These are phyloP conservation scores for Orobanche coerulescens DNA, from an alignment of 257 asterid species.

Conservation along the genomic window DNA sequence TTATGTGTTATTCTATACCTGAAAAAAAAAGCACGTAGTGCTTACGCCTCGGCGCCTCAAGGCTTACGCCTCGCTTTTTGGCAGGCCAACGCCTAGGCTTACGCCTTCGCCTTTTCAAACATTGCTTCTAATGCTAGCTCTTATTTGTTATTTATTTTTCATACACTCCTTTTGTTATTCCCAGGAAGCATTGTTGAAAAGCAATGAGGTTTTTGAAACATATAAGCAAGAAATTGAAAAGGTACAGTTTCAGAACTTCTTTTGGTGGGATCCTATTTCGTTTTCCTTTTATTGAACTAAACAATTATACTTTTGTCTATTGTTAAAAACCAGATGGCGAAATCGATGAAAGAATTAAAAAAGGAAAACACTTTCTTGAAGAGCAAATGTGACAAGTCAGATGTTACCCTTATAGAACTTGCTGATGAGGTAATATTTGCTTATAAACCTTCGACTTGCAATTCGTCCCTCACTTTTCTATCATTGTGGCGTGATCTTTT, in stretches of 20 bases:
- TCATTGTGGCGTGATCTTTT: no score
- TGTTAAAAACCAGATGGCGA: conserved; percentile 62
- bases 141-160: background rate
- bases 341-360: conserved; percentile 79
- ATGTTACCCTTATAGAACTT: conserved; percentile 77
- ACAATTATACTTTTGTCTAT: conserved; percentile 10
- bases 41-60: no score
- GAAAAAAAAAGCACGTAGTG: no score
- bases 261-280: background rate
- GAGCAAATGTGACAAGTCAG: conserved; percentile 74
- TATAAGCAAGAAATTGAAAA: conserved; percentile 93
- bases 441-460: conserved; percentile 2
- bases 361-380: conserved; percentile 81
- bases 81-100: no score
- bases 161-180: background rate
- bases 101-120: no score
- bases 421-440: conserved; percentile 69
- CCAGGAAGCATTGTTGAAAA: conserved; percentile 95
- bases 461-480: no score
- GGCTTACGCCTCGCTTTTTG: no score
- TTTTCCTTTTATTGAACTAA: conserved; percentile 2
- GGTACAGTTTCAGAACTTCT: conserved; percentile 34
- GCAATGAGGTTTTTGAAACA: conserved; percentile 95
- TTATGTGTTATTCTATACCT: no score
- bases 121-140: background rate